Percentiles rank a stretch among this genome's conserved stretches.
Evolutionary conservation across 805 yeast species (phyloP).

Genomic region (Groenewaldozyma tartarivorans): DNA sequence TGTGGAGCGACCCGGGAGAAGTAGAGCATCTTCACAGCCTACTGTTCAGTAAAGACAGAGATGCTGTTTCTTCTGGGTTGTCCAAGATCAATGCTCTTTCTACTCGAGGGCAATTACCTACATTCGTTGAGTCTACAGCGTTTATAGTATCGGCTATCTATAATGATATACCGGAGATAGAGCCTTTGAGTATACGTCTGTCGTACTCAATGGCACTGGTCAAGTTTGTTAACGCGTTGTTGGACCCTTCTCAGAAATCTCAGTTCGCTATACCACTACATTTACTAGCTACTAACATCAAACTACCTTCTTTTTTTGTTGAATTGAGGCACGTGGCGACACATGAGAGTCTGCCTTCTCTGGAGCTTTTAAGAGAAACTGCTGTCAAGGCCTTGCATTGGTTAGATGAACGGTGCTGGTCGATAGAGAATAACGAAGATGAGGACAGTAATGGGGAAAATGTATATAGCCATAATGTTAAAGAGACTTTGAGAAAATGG

Average conservation of each 20-base stretch:
- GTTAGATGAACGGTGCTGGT: slow-evolving; percentile 73
- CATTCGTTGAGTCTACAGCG: slow-evolving; percentile 60
- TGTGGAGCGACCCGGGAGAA: slow-evolving; percentile 35
- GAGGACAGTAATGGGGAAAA: slow-evolving; percentile 1
- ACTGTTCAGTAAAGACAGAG: slow-evolving; percentile 36
- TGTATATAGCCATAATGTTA: slow-evolving; percentile 17
- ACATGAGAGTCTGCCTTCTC: slow-evolving; percentile 72
- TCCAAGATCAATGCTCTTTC: slow-evolving; percentile 43
- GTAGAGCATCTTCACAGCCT: slow-evolving; percentile 37
- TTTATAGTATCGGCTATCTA: slow-evolving; percentile 43
- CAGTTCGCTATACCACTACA: slow-evolving; percentile 71
- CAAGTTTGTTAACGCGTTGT: slow-evolving; percentile 80
- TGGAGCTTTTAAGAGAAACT: slow-evolving; percentile 56
- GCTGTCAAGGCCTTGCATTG: slow-evolving; percentile 58
- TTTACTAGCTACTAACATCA: slow-evolving; percentile 55
- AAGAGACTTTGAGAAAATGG: slow-evolving; percentile 35
- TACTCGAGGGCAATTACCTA: slow-evolving; percentile 60
- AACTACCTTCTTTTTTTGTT: slow-evolving; percentile 73
- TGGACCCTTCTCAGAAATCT: slow-evolving; percentile 81
- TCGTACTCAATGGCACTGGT: slow-evolving; percentile 67
- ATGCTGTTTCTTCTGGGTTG: slow-evolving; percentile 38
- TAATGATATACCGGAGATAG: slow-evolving; percentile 31
- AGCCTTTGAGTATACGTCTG: slow-evolving; percentile 34
- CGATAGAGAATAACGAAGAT: slow-evolving; percentile 7
- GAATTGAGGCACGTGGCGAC: slow-evolving; percentile 87